Base-by-base conservation (phyloP, 164 flowering plant species). In the Santalum album region DNA sequence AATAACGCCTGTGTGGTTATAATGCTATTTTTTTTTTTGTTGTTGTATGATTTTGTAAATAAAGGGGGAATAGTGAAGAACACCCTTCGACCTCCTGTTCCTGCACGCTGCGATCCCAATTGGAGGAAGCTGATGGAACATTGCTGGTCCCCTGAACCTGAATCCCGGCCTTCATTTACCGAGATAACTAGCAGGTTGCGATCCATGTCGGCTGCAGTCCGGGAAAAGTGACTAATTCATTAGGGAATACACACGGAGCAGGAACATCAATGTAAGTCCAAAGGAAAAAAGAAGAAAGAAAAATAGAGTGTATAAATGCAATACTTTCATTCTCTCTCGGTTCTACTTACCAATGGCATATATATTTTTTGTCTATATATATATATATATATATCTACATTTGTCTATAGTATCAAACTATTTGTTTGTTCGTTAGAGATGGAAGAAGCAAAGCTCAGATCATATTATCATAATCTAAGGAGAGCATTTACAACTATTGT, bases 1-100 rank as follows among this genome's bases (percentile, higher is more conserved):
- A n/a, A n/a, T n/a, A n/a, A n/a, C n/a, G n/a, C n/a, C n/a, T n/a
- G n/a, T n/a, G n/a, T n/a, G n/a, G n/a, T n/a, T n/a, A n/a, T n/a
- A n/a, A n/a, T n/a, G n/a, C n/a, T n/a, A n/a, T 29, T 4, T 9
- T 29, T 4, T 3, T 29, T 29, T 4, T 9, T 29, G 34, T 9
- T 9, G 9, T 29, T 29, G 34, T 29, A 29, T 29, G 34, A 4
- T 29, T 29, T 29, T 29, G 34, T 29, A 29, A 47, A 58, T 62
- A 52, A 42, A 81, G 87, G 87, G 11, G 87, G 87, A 10, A 78
- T 78, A 48, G 73, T 81, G 49, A 78, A 59, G 53, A 70, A 81
- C 55, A 72, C 80, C 1, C 77, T 81, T 15, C 70, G 87, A 44
- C 87, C 84, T 22, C 64, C 76, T 2, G 61, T 79, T 44, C 87